Evolutionary conservation across 495 filamentous ascomycete species (phyloP), one percentile per base, ranked within the genome.

Genomic region (Friedmanniomyces simplex): DNA sequence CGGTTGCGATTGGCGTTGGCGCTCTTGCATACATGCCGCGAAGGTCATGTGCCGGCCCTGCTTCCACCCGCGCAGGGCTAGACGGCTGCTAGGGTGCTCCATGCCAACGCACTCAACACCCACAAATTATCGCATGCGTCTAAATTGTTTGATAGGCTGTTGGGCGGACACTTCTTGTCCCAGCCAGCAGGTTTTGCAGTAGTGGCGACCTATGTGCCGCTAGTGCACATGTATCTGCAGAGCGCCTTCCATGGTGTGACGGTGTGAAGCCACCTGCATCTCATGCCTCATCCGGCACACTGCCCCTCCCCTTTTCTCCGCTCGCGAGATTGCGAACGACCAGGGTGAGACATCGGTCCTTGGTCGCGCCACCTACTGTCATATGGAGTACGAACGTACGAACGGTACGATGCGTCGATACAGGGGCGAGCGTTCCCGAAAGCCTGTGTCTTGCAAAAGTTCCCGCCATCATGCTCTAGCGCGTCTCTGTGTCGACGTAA

Each of bases 61-160:
- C 28, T 32, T 32, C 28, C 28, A 32, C 28, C 28, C 28, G 28
- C 4, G n/a, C 4, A 32, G 28, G 28, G 28, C 28, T 32, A 32
- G 28, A 3, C 28, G 4, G 3, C 10, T 32, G 10, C 28, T 10
- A 32, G 28, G 28, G 10, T 32, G 28, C 18, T 5, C 26, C 46
- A 16, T 49, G 46, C 46, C 46, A 49, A 49, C 46, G 46, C 46
- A 49, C 22, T 5, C 46, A 24, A 49, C 46, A 49, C 46, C 46
- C 18, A 32, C 28, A 32, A 10, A 32, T 8, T 30, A 16, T 16
- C 22, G 11, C 46, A 30, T 49, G 21, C 46, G 20, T 30, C 18
- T 8, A 8, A 49, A 11, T 49, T 49, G 3, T 49, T 25, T 26
- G 21, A 49, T 49, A 16, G 46, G 46, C 13, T 49, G 46, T 16